These are phyloP conservation scores for Candida sp. DNA, from an alignment of 1,139 yeast species.

Conservation along the genomic window DNA sequence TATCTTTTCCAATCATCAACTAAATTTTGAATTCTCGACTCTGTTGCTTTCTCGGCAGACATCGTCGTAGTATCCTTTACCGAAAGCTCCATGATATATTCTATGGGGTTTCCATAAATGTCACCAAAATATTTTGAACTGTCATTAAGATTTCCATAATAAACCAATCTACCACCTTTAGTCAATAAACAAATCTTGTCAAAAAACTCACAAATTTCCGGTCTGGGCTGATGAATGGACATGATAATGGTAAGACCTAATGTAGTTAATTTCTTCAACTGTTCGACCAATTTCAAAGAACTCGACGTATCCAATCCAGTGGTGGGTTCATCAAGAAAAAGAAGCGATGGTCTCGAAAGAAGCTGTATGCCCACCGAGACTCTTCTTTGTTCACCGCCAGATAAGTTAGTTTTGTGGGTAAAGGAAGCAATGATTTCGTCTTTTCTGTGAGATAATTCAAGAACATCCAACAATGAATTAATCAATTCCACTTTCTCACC, in stretches of 20 bases:
- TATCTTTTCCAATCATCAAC: slow-evolving; percentile 47
- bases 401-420: slow-evolving; percentile 16
- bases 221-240: slow-evolving; percentile 38
- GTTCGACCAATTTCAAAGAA: slow-evolving; percentile 21
- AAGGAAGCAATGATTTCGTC: slow-evolving; percentile 19
- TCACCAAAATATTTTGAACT: neutral
- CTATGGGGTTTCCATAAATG: slow-evolving; percentile 41
- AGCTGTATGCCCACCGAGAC: slow-evolving; percentile 23
- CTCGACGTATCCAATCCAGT: slow-evolving; percentile 11
- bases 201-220: slow-evolving; percentile 25
- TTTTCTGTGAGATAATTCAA: slow-evolving; percentile 17
- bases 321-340: slow-evolving; percentile 7
- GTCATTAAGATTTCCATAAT: neutral
- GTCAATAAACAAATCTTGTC: slow-evolving; percentile 27
- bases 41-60: slow-evolving; percentile 41
- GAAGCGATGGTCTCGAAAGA: slow-evolving; percentile 20
- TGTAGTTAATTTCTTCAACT: slow-evolving; percentile 19
- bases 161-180: slow-evolving; percentile 12
- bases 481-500: slow-evolving; percentile 9
- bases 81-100: slow-evolving; percentile 64
- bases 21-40: slow-evolving; percentile 41
- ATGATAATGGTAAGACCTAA: slow-evolving; percentile 26
- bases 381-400: slow-evolving; percentile 23
- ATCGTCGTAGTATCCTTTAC: slow-evolving; percentile 58
- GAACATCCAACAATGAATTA: slow-evolving; percentile 12